Evolutionary conservation across 495 filamentous ascomycete species (phyloP).

Genomic region (Xylaria curta): DNA sequence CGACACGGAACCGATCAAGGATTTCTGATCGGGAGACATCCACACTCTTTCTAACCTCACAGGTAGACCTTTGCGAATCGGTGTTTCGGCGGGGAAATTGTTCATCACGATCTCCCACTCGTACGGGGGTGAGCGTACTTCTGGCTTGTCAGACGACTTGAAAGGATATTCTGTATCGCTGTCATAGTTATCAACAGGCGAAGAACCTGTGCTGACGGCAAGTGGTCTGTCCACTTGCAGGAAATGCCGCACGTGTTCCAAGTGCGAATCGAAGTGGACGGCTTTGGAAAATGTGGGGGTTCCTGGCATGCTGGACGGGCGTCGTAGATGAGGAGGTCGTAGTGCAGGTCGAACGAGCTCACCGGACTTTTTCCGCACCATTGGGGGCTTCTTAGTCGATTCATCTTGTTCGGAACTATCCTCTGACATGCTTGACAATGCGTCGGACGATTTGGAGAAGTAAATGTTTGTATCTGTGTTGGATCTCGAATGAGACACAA

Average conservation of each 20-base stretch:
- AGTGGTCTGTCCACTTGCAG: slow-evolving; percentile 89
- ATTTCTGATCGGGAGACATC: slow-evolving; percentile 85
- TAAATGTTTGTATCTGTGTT: slow-evolving; percentile 75
- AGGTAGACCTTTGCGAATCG: slow-evolving; percentile 66
- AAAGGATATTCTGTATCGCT: slow-evolving; percentile 90
- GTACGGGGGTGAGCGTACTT: slow-evolving; percentile 56
- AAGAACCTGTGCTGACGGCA: slow-evolving; percentile 94
- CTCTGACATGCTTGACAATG: slow-evolving; percentile 64
- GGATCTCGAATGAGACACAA: slow-evolving; percentile 79
- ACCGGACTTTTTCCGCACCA: slow-evolving; percentile 98
- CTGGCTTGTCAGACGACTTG: slow-evolving; percentile 55
- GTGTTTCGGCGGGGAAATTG: slow-evolving; percentile 79
- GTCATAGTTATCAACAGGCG: slow-evolving; percentile 85
- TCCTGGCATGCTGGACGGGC: slow-evolving; percentile 95
- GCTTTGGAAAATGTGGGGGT: slow-evolving; percentile 94
- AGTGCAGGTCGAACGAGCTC: slow-evolving; percentile 94
- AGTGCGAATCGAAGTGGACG: slow-evolving; percentile 92
- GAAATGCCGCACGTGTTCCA: slow-evolving; percentile 96
- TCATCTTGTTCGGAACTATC: slow-evolving; percentile 69
- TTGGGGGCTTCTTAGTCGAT: slow-evolving; percentile 72
- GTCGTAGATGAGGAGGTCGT: slow-evolving; percentile 73
- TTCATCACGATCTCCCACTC: slow-evolving; percentile 87
- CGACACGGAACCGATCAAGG: slow-evolving; percentile 78
- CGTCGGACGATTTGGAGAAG: slow-evolving; percentile 58
- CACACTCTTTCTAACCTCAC: slow-evolving; percentile 83